phyloP scores from a whole-genome alignment of 169 alveolate species.

The Eimeria sp. region DNA sequence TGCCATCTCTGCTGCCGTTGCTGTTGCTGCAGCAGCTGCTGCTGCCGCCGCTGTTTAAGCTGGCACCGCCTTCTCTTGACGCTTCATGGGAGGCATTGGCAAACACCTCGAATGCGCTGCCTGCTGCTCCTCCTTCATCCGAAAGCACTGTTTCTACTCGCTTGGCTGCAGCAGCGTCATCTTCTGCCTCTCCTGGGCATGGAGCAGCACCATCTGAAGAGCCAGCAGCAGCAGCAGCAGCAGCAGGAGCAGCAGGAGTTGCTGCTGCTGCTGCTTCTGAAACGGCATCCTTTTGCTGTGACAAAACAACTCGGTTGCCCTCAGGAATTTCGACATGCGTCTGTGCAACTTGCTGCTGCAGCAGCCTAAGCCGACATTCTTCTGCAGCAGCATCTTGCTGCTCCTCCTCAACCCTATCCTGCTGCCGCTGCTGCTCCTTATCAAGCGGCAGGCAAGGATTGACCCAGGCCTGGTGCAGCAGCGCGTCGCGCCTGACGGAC shows the following conservation, averaged over 20 bases:
- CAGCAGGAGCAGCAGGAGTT: constrained; percentile 15
- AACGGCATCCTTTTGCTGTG: constrained; percentile 10
- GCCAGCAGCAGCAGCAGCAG: constrained; percentile 4
- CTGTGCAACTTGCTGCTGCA: constrained; percentile 53
- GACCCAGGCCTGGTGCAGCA: constrained; percentile 62
- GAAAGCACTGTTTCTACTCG: not conserved
- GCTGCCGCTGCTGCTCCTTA: constrained; percentile 75
- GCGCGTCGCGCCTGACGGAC: constrained; percentile 50
- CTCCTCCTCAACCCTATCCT: not conserved
- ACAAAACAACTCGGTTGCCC: not conserved
- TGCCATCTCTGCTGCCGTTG: not conserved
- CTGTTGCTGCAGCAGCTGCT: constrained; percentile 19
- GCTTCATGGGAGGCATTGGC: not conserved
- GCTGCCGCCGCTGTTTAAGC: not conserved
- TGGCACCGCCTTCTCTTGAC: not conserved
- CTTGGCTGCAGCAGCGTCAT: not conserved
- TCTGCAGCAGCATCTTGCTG: constrained; percentile 58
- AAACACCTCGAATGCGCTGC: not conserved
- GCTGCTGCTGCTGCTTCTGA: constrained; percentile 33
- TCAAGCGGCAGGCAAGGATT: constrained; percentile 12
- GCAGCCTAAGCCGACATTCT: constrained; percentile 45
- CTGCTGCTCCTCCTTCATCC: constrained; percentile 20
- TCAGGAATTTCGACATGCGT: not conserved
- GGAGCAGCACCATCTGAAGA: constrained; percentile 10
- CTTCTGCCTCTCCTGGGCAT: constrained; percentile 3